Percentiles rank a stretch among this genome's conserved stretches.
These are phyloP conservation scores for Reticulascus tulasneorum DNA, from an alignment of 2,329 filamentous ascomycete species.

Conservation along the genomic window DNA sequence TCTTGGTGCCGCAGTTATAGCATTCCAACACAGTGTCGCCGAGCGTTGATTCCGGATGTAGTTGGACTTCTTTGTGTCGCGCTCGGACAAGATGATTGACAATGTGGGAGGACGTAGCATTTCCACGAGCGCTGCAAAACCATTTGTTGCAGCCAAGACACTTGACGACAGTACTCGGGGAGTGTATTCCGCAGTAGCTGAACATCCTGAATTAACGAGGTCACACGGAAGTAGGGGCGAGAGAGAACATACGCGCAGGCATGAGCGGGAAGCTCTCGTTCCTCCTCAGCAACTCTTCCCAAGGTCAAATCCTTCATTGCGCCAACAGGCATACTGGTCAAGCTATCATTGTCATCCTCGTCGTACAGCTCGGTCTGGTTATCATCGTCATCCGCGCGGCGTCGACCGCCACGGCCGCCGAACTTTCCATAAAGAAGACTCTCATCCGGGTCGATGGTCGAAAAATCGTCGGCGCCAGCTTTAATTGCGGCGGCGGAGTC, in stretches of 20 bases:
- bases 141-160: conserved; percentile 94
- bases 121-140: conserved; percentile 97
- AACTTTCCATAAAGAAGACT: conserved; percentile 71
- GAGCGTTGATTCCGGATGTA: conserved; percentile 87
- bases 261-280: conserved; percentile 87
- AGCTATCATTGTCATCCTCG: conserved; percentile 72
- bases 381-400: conserved; percentile 82
- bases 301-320: conserved; percentile 64
- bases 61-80: conserved; percentile 96
- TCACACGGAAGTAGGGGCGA: conserved; percentile 3
- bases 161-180: conserved; percentile 91
- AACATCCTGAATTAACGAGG: not conserved
- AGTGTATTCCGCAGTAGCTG: conserved; percentile 96
- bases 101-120: conserved; percentile 94
- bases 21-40: conserved; percentile 97
- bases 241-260: conserved; percentile 78
- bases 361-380: conserved; percentile 80
- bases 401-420: conserved; percentile 56
- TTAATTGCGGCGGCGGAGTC: conserved; percentile 85
- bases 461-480: conserved; percentile 72
- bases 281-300: conserved; percentile 60
- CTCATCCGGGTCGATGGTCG: conserved; percentile 72
- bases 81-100: conserved; percentile 97
- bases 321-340: conserved; percentile 78
- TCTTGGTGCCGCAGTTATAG: conserved; percentile 99